Percentiles rank a stretch among this genome's conserved stretches.
Conservation (phyloP, 495 filamentous ascomycete species). For the Xeromyces bisporus region DNA sequence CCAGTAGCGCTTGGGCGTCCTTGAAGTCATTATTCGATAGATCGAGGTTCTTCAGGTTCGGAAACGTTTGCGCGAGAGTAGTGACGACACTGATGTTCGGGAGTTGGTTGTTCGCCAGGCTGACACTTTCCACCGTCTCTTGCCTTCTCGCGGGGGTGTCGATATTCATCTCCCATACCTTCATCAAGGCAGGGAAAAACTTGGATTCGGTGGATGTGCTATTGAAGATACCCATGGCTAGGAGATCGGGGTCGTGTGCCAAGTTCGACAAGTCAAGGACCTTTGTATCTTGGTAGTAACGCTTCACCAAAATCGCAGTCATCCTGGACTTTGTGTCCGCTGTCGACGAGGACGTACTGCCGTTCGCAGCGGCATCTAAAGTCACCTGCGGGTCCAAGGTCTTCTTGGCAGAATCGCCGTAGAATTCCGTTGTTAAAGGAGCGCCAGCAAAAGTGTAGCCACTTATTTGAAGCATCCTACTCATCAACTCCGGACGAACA, state of each 20-base stretch:
- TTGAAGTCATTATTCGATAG: slow-evolving; percentile 64
- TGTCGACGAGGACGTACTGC: slow-evolving; percentile 22
- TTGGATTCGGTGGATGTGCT: slow-evolving; percentile 56
- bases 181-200: slow-evolving; percentile 80
- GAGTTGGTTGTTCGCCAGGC: slow-evolving; percentile 61
- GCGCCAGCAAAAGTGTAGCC: slow-evolving; percentile 48
- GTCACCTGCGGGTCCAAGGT: too few species aligned
- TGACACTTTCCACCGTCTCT: slow-evolving; percentile 58
- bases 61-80: slow-evolving; percentile 55
- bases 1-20: slow-evolving; percentile 35
- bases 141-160: slow-evolving; percentile 44
- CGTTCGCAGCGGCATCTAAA: slow-evolving; percentile 11
- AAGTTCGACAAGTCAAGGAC: slow-evolving; percentile 67
- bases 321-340: slow-evolving; percentile 29
- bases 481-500: slow-evolving; percentile 43
- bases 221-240: slow-evolving; percentile 59
- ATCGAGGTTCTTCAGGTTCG: slow-evolving; percentile 69
- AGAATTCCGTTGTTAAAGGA: slow-evolving; percentile 34
- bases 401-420: slow-evolving; percentile 11
- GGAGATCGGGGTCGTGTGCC: slow-evolving; percentile 46
- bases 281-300: slow-evolving; percentile 53
- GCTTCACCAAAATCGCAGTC: slow-evolving; percentile 45
- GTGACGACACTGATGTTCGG: slow-evolving; percentile 50
- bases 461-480: slow-evolving; percentile 44
- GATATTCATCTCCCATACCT: slow-evolving; percentile 57